Conservation (phyloP, 1,284 basidiomycete genomes). For the Sporisorium scitamineum region DNA sequence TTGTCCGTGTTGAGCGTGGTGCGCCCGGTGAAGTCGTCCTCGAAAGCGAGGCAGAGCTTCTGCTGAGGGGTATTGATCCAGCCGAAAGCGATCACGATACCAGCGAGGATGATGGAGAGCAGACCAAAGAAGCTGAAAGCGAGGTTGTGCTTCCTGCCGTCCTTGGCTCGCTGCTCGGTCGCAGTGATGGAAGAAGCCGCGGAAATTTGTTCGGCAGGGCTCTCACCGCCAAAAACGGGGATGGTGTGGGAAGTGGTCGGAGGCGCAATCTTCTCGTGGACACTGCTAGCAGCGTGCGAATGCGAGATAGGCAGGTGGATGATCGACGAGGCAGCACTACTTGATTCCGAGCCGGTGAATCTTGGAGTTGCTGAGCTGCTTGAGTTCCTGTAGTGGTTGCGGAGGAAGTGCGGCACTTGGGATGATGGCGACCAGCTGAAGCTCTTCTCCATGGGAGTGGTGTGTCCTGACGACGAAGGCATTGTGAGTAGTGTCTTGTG, state of each 20-base stretch:
- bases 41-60: slow-evolving; percentile 28
- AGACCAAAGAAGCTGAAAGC: slow-evolving; percentile 35
- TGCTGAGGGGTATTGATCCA: slow-evolving; percentile 40
- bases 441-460: slow-evolving; percentile 24
- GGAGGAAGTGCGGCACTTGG: slow-evolving; percentile 34
- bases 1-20: slow-evolving; percentile 28
- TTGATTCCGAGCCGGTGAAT: slow-evolving; percentile 12
- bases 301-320: slow-evolving; percentile 20
- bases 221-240: slow-evolving; percentile 12
- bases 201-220: not conserved
- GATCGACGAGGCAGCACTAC: slow-evolving; percentile 28
- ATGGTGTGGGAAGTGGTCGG: slow-evolving; percentile 7
- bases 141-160: slow-evolving; percentile 28
- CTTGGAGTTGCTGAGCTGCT: slow-evolving; percentile 12
- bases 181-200: slow-evolving; percentile 19
- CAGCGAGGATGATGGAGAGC: slow-evolving; percentile 24
- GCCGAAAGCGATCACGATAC: slow-evolving; percentile 32
- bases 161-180: slow-evolving; percentile 8
- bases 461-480: slow-evolving; percentile 24
- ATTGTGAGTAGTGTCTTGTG: slow-evolving; percentile 3
- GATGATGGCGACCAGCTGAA: slow-evolving; percentile 32
- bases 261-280: slow-evolving; percentile 16
- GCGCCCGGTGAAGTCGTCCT: slow-evolving; percentile 26
- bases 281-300: slow-evolving; percentile 11
- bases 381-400: slow-evolving; percentile 23